Base-by-base conservation (phyloP, 208 protist species). In the Leishmania mexicana region DNA sequence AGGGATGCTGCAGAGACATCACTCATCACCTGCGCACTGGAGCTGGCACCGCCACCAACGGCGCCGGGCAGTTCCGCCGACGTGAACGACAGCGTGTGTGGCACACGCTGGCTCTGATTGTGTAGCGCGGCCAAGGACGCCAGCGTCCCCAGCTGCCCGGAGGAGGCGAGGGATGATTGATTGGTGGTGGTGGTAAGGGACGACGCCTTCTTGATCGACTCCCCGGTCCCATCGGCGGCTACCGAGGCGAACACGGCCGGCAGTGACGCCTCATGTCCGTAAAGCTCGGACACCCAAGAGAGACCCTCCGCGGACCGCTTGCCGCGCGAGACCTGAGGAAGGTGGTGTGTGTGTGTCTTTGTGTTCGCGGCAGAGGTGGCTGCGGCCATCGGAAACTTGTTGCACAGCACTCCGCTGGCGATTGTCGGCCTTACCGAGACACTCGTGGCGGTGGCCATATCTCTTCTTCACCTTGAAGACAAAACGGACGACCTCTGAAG, bases 391-490 rank as follows among this genome's bases (percentile, higher is more conserved):
- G 82, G 82, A n/a, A 58, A 68, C 31, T 62, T 81, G 42, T 78
- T 81, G 62, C 82, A 85, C 42, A 85, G 77, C 15, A 81, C 72
- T 11, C 82, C 82, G 54, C 77, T 85, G 49, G 77, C 82, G 35
- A 6, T 81, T 15, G 82, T 79, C 6, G 82, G 82, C 45, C 42
- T 64, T 42, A 85, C 47, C 38, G 82, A 81, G n/a, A 85, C 77
- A 68, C 54, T 49, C 17, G 77, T 51, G 40, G 8, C 15, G 68
- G 68, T 53, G 40, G 19, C 0, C 68, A 74, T 74, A 2, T 54
- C 17, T 54, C 3, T 74, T 45, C 28, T 35, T 49, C 42, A 8
- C 4, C 11, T 54, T 35, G 24, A 21, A 51, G 45, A 28, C 15
- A 53, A 74, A 28, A 21, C 3, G 38, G 45, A 21, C 0, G 38